Evolutionary conservation across 805 yeast genomes (phyloP).

Genomic region (Candida broadrunensis): DNA sequence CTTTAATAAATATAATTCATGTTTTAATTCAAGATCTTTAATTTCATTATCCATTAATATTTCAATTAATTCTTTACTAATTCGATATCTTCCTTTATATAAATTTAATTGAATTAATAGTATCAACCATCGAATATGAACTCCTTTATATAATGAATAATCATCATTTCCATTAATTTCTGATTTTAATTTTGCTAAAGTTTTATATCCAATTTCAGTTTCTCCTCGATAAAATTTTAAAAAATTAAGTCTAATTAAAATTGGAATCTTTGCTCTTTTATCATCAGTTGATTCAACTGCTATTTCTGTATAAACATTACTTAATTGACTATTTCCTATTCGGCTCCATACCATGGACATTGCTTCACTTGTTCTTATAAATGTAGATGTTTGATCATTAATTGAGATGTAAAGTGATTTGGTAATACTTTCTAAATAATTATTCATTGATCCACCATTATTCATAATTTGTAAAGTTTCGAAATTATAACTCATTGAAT

Average conservation of each 20-base stretch:
- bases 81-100: constrained; percentile 33
- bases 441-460: constrained; percentile 46
- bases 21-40: constrained; percentile 26
- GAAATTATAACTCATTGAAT: constrained; percentile 63
- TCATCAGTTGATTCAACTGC: constrained; percentile 42
- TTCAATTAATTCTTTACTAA: constrained; percentile 33
- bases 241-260: constrained; percentile 38
- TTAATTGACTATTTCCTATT: constrained; percentile 46
- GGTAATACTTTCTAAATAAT: constrained; percentile 52
- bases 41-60: constrained; percentile 24
- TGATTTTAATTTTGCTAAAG: constrained; percentile 29
- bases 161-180: constrained; percentile 18
- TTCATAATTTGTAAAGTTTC: constrained; percentile 56
- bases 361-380: constrained; percentile 46
- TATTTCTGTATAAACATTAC: constrained; percentile 46
- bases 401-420: constrained; percentile 56
- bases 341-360: constrained; percentile 49
- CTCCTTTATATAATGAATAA: constrained; percentile 36
- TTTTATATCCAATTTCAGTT: constrained; percentile 33
- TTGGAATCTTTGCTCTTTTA: constrained; percentile 36
- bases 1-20: constrained; percentile 23
- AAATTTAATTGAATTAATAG: constrained; percentile 35
- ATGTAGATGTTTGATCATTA: constrained; percentile 41
- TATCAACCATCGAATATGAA: constrained; percentile 39
- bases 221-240: constrained; percentile 37